phyloP scores from a whole-genome alignment of 1,284 basidiomycete species.

The Apiotrichum mycotoxinovorans region DNA sequence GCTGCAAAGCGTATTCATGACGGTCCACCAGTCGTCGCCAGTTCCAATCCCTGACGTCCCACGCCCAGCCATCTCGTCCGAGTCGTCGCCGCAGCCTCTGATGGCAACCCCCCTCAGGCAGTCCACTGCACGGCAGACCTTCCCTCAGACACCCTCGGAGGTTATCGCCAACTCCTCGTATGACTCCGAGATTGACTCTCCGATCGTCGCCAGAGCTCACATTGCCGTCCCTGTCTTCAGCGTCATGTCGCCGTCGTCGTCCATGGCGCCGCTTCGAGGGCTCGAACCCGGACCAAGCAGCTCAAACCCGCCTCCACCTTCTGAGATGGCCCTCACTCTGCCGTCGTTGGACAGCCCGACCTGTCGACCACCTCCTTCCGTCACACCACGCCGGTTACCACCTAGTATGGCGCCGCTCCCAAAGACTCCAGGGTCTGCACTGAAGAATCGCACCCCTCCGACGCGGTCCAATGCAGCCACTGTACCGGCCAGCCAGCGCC shows the following conservation, averaged over 20 bases:
- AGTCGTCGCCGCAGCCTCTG: neutral
- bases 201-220: constrained; percentile 29
- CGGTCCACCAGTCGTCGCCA: neutral
- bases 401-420: neutral
- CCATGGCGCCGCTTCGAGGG: neutral
- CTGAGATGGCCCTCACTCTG: neutral
- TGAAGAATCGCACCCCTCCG: neutral
- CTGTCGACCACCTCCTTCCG: neutral
- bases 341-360: constrained; percentile 9
- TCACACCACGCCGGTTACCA: neutral
- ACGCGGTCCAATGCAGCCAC: neutral
- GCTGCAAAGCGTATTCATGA: neutral
- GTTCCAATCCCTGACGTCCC: neutral
- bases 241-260: neutral
- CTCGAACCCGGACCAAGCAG: neutral
- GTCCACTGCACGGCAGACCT: neutral
- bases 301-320: neutral
- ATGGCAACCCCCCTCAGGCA: neutral
- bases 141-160: neutral
- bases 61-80: neutral
- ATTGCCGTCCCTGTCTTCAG: constrained; percentile 33
- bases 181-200: constrained; percentile 28
- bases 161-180: constrained; percentile 8
- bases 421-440: neutral
- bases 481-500: neutral